Evolutionary conservation across 2,329 filamentous ascomycete species (phyloP).

Genomic region (Massarina eburnea): DNA sequence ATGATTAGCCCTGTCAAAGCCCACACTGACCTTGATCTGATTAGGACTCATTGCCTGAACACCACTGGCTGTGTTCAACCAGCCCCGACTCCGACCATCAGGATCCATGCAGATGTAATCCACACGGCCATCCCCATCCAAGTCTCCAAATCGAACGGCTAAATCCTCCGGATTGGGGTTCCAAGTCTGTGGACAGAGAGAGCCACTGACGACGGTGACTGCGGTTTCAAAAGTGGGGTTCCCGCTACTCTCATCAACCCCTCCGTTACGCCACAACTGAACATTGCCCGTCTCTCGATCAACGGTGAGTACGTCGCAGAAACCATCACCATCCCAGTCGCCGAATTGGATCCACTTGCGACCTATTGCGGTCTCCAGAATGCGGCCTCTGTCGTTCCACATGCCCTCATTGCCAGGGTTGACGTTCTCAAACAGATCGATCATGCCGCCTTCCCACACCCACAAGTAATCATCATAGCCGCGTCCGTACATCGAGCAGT

Average conservation of each 20-base stretch:
- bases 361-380: slow-evolving; percentile 17
- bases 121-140: slow-evolving; percentile 22
- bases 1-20: slow-evolving; percentile 40
- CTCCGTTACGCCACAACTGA: slow-evolving; percentile 27
- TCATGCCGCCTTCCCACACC: slow-evolving; percentile 7
- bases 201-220: slow-evolving; percentile 2
- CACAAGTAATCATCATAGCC: slow-evolving; percentile 20
- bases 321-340: slow-evolving; percentile 45
- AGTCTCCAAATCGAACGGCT: slow-evolving; percentile 36
- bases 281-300: slow-evolving; percentile 27
- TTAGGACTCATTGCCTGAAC: slow-evolving; percentile 22
- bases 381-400: slow-evolving; percentile 15
- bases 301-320: slow-evolving; percentile 38
- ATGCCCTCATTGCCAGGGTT: background rate
- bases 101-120: slow-evolving; percentile 16
- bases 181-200: slow-evolving; percentile 22
- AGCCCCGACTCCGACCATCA: slow-evolving; percentile 6
- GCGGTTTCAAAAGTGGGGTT: slow-evolving; percentile 1
- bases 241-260: background rate
- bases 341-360: slow-evolving; percentile 37
- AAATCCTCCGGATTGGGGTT: slow-evolving; percentile 29
- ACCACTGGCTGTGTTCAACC: slow-evolving; percentile 26
- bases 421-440: slow-evolving; percentile 11
- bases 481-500: slow-evolving; percentile 34
- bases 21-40: slow-evolving; percentile 12